Evolutionary conservation across 495 filamentous ascomycete species (phyloP).

Genomic region (Saxispiralis lemnorum): DNA sequence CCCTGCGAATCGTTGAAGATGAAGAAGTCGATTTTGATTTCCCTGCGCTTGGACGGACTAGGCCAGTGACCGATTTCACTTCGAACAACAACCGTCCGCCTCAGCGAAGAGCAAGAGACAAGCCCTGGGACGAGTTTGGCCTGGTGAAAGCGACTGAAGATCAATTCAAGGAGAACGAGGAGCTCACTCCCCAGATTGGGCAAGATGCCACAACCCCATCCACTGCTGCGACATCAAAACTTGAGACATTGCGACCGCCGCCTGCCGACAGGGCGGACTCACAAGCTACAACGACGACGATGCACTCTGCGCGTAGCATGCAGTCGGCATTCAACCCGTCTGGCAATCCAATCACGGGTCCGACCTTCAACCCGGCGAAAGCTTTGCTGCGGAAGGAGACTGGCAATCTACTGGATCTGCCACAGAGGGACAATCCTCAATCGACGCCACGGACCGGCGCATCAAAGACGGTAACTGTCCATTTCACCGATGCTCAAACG

Average conservation of each 20-base stretch:
- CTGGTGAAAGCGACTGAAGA: slow-evolving; percentile 62
- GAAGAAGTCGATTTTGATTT: slow-evolving; percentile 95
- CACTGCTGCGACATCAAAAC: too few relatives aligned
- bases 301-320: neutral
- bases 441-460: slow-evolving; percentile 53
- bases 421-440: slow-evolving; percentile 25
- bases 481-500: slow-evolving; percentile 52
- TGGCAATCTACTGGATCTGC: slow-evolving; percentile 30
- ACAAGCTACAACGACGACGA: neutral
- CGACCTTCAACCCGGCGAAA: slow-evolving; percentile 18
- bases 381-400: slow-evolving; percentile 22
- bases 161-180: slow-evolving; percentile 63
- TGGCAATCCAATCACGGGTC: slow-evolving; percentile 26
- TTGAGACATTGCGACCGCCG: slow-evolving; percentile 7
- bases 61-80: slow-evolving; percentile 67
- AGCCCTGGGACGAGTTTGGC: slow-evolving; percentile 85
- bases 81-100: slow-evolving; percentile 69
- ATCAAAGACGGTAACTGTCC: slow-evolving; percentile 71
- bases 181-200: slow-evolving; percentile 46
- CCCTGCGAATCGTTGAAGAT: slow-evolving; percentile 83
- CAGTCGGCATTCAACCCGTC: slow-evolving; percentile 24
- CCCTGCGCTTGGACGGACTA: slow-evolving; percentile 61
- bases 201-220: neutral
- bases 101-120: slow-evolving; percentile 56
- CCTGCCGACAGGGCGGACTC: slow-evolving; percentile 3